Base-by-base conservation (phyloP, 768 basidiomycete species). In the Panaeolus cyanescens region DNA sequence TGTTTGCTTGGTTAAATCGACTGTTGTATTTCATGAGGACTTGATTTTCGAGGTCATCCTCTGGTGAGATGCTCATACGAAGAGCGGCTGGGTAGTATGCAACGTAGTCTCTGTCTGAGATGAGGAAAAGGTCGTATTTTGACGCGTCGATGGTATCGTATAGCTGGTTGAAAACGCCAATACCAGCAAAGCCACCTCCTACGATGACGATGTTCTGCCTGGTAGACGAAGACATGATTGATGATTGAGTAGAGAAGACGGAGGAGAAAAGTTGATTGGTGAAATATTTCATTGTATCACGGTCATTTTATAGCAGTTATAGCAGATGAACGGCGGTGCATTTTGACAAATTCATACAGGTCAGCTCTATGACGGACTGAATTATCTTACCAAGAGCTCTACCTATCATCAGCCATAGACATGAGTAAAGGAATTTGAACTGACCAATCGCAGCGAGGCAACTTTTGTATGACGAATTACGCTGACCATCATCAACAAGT, bases 171-270 rank as follows among this genome's bases (percentile, higher is more conserved):
- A 80, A 80, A 55, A 82, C 64, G 9, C 74, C 62, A 28, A 75
- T 71, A 12, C 89, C 88, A 1, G 79, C 80, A 19, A 72, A 75
- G 56, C 85, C 89, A 25, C 85, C 89, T 50, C 87, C 85, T 17
- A 72, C 70, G 54, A 72, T 64, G 42, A 72, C 70, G 34, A 71
- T 28, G 30, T 50, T 50, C 15, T 50, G 22, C 15, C 25, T 8
- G 9, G 45, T 50, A 9, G 39, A 8, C 5, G 39, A 42, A 6
- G 45, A 17, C 45, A 50, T 50, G 22, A 13, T n/a, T n/a, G n/a
- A n/a, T n/a, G n/a, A n/a, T n/a, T 39, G n/a, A 39, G n/a, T 15
- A n/a, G 39, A 12, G 25, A 28, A 50, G 45, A 13, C 4, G 12
- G 8, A 19, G 17, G 39, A 20, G 17, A 17, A 20, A 40, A 13